Evolutionary conservation across 2,329 filamentous ascomycete species (phyloP).

Genomic region (Colletotrichum somersetense): DNA sequence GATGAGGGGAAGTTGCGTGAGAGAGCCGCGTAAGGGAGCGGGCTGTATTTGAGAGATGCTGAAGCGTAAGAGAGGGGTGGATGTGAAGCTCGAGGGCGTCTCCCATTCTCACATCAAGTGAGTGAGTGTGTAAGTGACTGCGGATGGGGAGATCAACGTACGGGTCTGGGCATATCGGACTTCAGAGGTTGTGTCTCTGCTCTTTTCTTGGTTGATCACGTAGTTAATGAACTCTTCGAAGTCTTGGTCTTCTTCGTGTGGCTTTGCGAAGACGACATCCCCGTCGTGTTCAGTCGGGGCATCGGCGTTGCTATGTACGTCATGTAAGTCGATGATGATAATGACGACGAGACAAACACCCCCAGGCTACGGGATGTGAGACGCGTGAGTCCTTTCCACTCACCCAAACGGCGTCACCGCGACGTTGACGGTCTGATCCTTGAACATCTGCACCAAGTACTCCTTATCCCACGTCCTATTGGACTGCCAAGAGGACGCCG

Average conservation of each 20-base stretch:
- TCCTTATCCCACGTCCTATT: slow-evolving; percentile 70
- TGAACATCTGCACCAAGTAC: slow-evolving; percentile 69
- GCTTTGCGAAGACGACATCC: slow-evolving; percentile 74
- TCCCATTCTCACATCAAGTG: not conserved
- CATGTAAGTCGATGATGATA: slow-evolving; percentile 24
- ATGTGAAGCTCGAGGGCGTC: not conserved
- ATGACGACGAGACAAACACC: not conserved
- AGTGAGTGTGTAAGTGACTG: not conserved
- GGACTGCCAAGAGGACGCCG: slow-evolving; percentile 73
- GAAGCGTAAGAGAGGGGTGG: not conserved
- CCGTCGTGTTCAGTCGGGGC: slow-evolving; percentile 60
- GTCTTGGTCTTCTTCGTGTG: slow-evolving; percentile 73
- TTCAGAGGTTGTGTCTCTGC: slow-evolving; percentile 51
- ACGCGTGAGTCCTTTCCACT: slow-evolving; percentile 40
- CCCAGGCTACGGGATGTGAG: not conserved
- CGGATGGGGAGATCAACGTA: slow-evolving; percentile 48
- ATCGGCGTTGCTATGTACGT: slow-evolving; percentile 59
- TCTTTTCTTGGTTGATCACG: slow-evolving; percentile 59
- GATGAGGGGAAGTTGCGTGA: not conserved
- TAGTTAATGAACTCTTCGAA: slow-evolving; percentile 74
- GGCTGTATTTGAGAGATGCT: not conserved
- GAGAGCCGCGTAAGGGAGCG: slow-evolving; percentile 9
- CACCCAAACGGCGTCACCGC: slow-evolving; percentile 81
- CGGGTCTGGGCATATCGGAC: slow-evolving; percentile 82
- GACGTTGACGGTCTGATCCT: slow-evolving; percentile 74